Conservation (phyloP, 139 green algal species). For the Chlamydomonas sp. region DNA sequence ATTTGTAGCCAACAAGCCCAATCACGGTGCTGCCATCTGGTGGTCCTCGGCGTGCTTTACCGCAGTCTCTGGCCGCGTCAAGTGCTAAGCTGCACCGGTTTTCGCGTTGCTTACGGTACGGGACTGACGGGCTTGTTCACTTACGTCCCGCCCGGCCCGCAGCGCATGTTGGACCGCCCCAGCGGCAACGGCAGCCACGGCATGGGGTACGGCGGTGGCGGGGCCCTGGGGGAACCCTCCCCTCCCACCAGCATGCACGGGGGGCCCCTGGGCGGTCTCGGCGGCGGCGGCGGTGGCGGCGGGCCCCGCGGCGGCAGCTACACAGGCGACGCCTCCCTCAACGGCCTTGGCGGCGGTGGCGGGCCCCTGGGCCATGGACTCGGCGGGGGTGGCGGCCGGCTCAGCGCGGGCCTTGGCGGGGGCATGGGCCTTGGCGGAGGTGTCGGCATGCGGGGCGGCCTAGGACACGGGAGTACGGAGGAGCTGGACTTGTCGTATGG, state of each 20-base stretch:
- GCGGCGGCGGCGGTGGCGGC: background rate
- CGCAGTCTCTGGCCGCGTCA: no score
- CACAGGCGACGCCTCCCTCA: background rate
- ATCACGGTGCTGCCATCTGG: no score
- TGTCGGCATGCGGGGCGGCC: background rate
- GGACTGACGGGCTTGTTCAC: no score
- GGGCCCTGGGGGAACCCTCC: no score
- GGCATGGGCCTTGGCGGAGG: background rate
- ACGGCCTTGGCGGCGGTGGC: background rate
- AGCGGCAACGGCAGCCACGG: background rate
- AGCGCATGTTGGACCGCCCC: background rate
- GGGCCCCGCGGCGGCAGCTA: background rate
- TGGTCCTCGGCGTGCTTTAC: no score
- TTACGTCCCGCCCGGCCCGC: background rate
- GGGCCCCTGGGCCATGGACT: background rate
- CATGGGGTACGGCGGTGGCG: no score
- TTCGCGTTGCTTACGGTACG: no score
- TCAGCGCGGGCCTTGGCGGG: background rate
- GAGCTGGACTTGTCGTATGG: background rate
- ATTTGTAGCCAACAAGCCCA: no score
- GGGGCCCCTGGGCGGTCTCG: background rate
- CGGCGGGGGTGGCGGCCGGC: background rate
- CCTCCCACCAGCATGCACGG: background rate
- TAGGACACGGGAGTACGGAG: background rate
- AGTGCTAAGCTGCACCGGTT: no score